These are phyloP conservation scores for Coemansia sp. DNA, from an alignment of 192 early-diverging fungal genomes.

Conservation along the genomic window DNA sequence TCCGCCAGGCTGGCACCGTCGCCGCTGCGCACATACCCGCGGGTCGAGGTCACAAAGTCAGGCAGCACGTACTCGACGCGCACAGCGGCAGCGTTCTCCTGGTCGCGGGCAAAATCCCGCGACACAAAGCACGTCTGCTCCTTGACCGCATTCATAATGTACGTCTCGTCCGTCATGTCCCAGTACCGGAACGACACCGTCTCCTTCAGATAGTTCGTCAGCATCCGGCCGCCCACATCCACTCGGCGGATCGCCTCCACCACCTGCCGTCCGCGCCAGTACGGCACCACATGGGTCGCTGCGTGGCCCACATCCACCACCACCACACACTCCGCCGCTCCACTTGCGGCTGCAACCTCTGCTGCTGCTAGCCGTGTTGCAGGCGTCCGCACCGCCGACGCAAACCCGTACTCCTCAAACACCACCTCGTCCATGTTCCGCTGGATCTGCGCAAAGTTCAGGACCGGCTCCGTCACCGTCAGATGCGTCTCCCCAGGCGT, in stretches of 20 bases:
- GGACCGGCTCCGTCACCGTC: slow-evolving; percentile 73
- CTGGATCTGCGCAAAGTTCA: slow-evolving; percentile 75
- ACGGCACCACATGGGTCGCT: slow-evolving; percentile 77
- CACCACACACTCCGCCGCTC: slow-evolving; percentile 59
- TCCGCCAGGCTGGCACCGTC: slow-evolving; percentile 1
- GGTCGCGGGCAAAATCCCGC: slow-evolving; percentile 62
- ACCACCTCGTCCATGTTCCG: slow-evolving; percentile 75
- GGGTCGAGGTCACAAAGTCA: slow-evolving; percentile 35
- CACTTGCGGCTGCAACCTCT: not conserved
- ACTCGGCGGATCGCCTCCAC: slow-evolving; percentile 64
- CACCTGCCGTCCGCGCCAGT: slow-evolving; percentile 59
- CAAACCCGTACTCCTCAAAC: slow-evolving; percentile 84
- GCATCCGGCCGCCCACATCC: slow-evolving; percentile 81
- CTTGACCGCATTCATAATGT: slow-evolving; percentile 81
- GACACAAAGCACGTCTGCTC: slow-evolving; percentile 82
- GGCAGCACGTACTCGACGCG: slow-evolving; percentile 52
- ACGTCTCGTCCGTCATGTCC: slow-evolving; percentile 94
- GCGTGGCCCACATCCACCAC: slow-evolving; percentile 82
- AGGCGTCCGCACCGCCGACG: slow-evolving; percentile 29
- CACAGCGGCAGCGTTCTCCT: slow-evolving; percentile 44
- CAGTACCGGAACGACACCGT: slow-evolving; percentile 90
- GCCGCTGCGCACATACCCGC: slow-evolving; percentile 32
- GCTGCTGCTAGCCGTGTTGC: slow-evolving; percentile 17
- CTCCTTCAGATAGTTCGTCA: slow-evolving; percentile 88
- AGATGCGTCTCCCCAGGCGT: slow-evolving; percentile 62